Evolutionary conservation across 2,329 filamentous ascomycete genomes (phyloP).

Genomic region (Elsinoe necatrix): DNA sequence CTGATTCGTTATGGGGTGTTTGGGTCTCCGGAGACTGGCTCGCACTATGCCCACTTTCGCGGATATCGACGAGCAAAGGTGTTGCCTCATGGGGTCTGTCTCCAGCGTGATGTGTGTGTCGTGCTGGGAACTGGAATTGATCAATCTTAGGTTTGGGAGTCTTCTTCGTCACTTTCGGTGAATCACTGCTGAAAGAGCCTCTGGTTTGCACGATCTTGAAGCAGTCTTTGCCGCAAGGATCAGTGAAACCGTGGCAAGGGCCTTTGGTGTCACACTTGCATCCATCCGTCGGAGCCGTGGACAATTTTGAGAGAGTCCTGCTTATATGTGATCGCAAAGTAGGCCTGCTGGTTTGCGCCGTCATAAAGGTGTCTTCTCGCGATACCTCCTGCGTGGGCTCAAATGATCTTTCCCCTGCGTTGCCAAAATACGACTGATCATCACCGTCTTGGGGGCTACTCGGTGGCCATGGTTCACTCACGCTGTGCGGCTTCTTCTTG

Average conservation of each 20-base stretch:
- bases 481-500: conserved; percentile 2
- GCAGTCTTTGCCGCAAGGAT: conserved; percentile 54
- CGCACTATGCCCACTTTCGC: conserved; percentile 14
- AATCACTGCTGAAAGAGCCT: conserved; percentile 24
- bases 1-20: conserved; percentile 1
- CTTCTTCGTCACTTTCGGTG: conserved; percentile 4
- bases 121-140: conserved; percentile 10
- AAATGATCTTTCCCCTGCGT: conserved; percentile 16
- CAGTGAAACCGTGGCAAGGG: conserved; percentile 53
- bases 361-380: conserved; percentile 9
- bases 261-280: conserved; percentile 48
- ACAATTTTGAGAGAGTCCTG: conserved; percentile 40
- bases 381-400: conserved; percentile 7
- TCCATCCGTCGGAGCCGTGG: conserved; percentile 34
- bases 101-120: conserved; percentile 17
- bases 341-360: conserved; percentile 25
- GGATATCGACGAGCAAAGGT: conserved; percentile 23
- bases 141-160: conserved; percentile 12
- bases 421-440: conserved; percentile 10
- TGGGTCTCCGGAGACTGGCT: neutral
- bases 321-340: conserved; percentile 36
- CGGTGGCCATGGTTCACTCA: conserved; percentile 12
- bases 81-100: conserved; percentile 22
- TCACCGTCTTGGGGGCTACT: conserved; percentile 8
- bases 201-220: conserved; percentile 43